Conservation (phyloP, 371 early-diverging fungal genomes). For the Mortierella sp. region DNA sequence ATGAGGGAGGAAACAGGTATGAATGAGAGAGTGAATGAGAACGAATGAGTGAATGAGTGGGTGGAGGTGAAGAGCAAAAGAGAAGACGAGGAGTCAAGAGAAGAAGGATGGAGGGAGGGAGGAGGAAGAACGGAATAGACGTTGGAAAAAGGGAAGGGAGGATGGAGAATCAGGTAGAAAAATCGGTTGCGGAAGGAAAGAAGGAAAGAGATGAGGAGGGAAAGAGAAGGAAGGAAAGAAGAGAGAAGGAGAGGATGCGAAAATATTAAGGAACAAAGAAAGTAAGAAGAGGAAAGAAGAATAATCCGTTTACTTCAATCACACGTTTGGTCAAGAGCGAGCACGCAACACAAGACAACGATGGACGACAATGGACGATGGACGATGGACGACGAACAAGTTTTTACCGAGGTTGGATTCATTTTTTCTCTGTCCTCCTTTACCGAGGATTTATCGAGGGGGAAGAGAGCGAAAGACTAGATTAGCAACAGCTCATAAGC, state of each 20-base stretch:
- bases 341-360: not conserved
- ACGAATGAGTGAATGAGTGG: not conserved
- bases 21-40: not conserved
- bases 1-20: not conserved
- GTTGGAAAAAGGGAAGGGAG: not conserved
- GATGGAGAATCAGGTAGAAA: not conserved
- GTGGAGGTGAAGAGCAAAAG: not conserved
- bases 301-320: not conserved
- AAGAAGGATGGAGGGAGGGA: not conserved
- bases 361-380: too few relatives aligned
- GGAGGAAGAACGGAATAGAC: constrained; percentile 5
- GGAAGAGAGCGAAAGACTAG: not conserved
- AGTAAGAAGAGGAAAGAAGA: not conserved
- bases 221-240: not conserved
- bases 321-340: not conserved
- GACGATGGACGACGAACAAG: not conserved
- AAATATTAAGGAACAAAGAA: too few relatives aligned
- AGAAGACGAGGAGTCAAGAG: not conserved
- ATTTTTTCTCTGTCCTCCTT: not conserved
- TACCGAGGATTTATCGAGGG: constrained; percentile 1
- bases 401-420: constrained; percentile 8
- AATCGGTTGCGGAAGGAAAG: not conserved
- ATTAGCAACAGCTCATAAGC: not conserved
- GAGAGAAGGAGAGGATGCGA: not conserved
- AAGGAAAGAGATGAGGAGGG: constrained; percentile 2